Evolutionary conservation across 1,284 basidiomycete species (phyloP), one percentile per base, ranked within the genome.

Genomic region (Ganoderma sp.): DNA sequence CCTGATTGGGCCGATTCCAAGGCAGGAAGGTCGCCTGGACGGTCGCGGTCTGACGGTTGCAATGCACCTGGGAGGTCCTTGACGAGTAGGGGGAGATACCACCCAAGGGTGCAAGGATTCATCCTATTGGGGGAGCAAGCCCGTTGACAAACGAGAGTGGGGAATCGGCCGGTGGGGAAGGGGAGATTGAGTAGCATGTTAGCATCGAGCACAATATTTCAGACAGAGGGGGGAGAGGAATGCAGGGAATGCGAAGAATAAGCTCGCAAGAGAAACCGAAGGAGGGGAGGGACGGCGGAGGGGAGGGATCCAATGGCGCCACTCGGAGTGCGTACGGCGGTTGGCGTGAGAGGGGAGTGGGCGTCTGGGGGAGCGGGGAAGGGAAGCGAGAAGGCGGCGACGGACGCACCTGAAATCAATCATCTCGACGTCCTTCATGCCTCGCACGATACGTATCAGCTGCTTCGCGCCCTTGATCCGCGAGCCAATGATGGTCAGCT

Each of bases 101-200:
- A 97, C 7, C 93, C 92, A n/a, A 97, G 87, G 34, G 95, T 97
- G 71, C 92, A 93, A 63, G 96, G 96, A 78, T 98, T 98, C 94
- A 97, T 97, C 83, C 92, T 92, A 78, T 48, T 9, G 12, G 48
- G 25, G 48, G 22, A 5, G 32, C 32, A 32, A 32, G 32, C 32
- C 32, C 32, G 32, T 32, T 32, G 32, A 32, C 34, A 0, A n/a
- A 37, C 37, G 66, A 4, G 60, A 22, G 34, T 19, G 64, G 59
- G 62, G 64, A 58, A 32, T 19, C 70, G 22, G 52, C 15, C 28
- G 32, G 6, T 54, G 42, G 67, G 67, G 43, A 2, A 60, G n/a
- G 39, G 60, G n/a, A 60, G 59, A 15, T 48, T 12, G 52, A 17
- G 52, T 17, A 22, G 32, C 15, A 56, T 34, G 67, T 67, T 32